phyloP scores from a whole-genome alignment of 106 monocot species.

The Hemerocallis citrina region DNA sequence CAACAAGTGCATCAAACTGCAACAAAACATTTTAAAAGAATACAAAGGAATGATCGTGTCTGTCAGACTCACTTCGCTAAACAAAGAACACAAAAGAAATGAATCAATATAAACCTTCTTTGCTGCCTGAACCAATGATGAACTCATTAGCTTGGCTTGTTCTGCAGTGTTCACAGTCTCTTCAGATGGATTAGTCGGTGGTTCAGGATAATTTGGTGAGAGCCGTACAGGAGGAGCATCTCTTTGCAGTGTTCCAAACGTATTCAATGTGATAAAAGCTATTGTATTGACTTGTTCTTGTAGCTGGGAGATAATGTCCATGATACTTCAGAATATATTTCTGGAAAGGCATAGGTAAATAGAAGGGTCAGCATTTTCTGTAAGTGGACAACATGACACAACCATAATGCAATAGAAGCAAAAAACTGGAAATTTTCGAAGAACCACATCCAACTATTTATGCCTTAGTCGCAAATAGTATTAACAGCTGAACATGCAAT shows the following conservation, averaged over 20 bases:
- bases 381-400: too few species aligned
- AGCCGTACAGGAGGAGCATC: slow-evolving; percentile 82
- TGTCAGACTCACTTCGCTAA: not conserved
- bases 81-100: not conserved
- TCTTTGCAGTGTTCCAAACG: slow-evolving; percentile 86
- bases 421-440: too few species aligned
- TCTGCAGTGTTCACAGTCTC: slow-evolving; percentile 50
- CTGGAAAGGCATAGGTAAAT: not conserved
- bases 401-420: too few species aligned
- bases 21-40: not conserved
- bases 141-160: slow-evolving; percentile 79
- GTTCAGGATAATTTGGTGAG: slow-evolving; percentile 84
- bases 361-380: not conserved
- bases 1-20: slow-evolving; percentile 89
- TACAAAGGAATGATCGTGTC: too few species aligned
- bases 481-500: too few species aligned
- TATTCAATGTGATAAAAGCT: slow-evolving; percentile 63
- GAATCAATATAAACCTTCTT: slow-evolving; percentile 42
- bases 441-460: too few species aligned
- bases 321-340: slow-evolving; percentile 5
- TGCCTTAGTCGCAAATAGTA: too few species aligned
- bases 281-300: slow-evolving; percentile 95
- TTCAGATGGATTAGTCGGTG: slow-evolving; percentile 36
- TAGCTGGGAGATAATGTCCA: slow-evolving; percentile 95
- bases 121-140: slow-evolving; percentile 70